Conservation (phyloP, 495 filamentous ascomycete genomes). For the Penicillium angulare region DNA sequence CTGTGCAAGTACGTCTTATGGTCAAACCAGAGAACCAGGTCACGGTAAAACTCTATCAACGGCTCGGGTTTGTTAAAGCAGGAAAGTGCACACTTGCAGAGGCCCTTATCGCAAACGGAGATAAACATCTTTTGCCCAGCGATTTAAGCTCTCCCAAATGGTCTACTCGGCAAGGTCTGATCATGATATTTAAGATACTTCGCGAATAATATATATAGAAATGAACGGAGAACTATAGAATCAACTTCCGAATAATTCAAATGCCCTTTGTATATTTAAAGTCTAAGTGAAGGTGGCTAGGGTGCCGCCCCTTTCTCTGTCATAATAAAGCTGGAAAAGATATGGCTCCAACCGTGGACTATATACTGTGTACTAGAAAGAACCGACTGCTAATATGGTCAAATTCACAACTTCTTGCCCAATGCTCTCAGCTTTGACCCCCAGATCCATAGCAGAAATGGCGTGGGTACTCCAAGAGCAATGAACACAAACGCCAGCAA, state of each 20-base stretch:
- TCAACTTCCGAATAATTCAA: too few species aligned
- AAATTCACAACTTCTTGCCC: too few species aligned
- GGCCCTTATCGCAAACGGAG: conserved; percentile 31
- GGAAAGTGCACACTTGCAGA: conserved; percentile 30
- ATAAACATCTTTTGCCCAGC: conserved; percentile 26
- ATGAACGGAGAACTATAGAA: too few species aligned
- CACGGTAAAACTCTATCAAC: conserved; percentile 27
- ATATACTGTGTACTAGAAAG: too few species aligned
- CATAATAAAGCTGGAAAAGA: too few species aligned
- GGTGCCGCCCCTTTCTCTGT: too few species aligned
- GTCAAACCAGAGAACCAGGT: conserved; percentile 28
- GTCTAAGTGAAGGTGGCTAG: too few species aligned
- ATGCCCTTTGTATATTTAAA: too few species aligned
- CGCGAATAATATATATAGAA: too few species aligned
- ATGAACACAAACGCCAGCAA: background rate
- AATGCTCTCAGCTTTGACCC: background rate
- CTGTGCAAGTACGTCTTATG: conserved; percentile 27
- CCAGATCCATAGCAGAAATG: background rate
- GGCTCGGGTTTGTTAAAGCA: conserved; percentile 25
- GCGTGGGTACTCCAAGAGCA: background rate
- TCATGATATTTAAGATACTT: conserved; percentile 7
- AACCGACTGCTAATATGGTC: too few species aligned
- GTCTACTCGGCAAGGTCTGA: conserved; percentile 15
- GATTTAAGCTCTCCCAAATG: conserved; percentile 26
- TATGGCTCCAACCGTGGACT: too few species aligned